These are phyloP conservation scores for Rheum nobile DNA, from an alignment of 148 eudicot species.

Conservation along the genomic window DNA sequence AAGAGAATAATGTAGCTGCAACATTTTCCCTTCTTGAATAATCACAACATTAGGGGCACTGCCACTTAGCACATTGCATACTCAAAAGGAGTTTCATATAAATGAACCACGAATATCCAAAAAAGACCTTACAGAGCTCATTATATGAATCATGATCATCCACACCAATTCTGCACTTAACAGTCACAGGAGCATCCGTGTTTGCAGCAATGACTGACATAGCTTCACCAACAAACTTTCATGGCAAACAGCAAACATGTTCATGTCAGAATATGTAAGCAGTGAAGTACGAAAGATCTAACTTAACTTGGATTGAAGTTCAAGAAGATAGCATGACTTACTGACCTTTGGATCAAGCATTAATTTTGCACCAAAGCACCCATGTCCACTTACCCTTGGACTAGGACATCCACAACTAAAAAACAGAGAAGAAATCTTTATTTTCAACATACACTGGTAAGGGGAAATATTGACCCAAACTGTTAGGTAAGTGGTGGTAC, in stretches of 20 bases:
- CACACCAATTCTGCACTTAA: slow-evolving; percentile 95
- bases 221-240: slow-evolving; percentile 98
- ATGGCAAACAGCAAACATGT: slow-evolving; percentile 30
- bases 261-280: background rate
- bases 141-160: slow-evolving; percentile 90
- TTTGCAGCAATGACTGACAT: slow-evolving; percentile 96
- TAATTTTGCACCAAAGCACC: slow-evolving; percentile 86
- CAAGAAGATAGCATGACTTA: slow-evolving; percentile 1
- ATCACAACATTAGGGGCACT: background rate
- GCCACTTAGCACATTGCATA: background rate
- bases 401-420: slow-evolving; percentile 97
- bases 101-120: background rate
- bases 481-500: slow-evolving; percentile 9
- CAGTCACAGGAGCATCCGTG: slow-evolving; percentile 82
- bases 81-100: background rate
- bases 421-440: slow-evolving; percentile 13
- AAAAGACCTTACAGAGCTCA: slow-evolving; percentile 70
- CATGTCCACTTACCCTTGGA: slow-evolving; percentile 91
- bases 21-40: background rate
- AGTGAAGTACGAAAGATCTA: background rate
- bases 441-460: background rate
- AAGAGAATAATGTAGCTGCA: background rate
- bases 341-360: slow-evolving; percentile 98
- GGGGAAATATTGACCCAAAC: slow-evolving; percentile 8
- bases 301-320: background rate